Percentiles rank a stretch among this genome's conserved stretches.
Conservation (phyloP, 371 early-diverging fungal genomes). For the Gilbertella persicaria region DNA sequence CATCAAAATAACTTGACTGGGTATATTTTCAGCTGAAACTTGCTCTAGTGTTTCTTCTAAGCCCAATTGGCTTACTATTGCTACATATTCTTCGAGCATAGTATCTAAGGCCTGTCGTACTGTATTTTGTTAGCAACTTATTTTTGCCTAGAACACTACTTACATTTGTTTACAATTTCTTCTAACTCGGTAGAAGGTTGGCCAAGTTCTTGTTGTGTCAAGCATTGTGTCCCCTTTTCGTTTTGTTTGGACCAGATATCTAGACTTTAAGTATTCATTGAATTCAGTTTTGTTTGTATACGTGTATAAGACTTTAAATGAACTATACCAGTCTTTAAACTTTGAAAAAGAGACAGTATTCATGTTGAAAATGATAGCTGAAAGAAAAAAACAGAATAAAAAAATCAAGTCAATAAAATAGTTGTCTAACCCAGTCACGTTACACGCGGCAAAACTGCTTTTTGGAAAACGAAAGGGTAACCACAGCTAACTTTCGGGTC, state of each 20-base stretch:
- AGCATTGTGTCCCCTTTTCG: slow-evolving; percentile 23
- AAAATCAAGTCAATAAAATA: not conserved
- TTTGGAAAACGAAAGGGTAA: too few relatives aligned
- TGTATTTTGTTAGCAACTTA: too few relatives aligned
- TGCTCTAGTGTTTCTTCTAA: slow-evolving; percentile 7
- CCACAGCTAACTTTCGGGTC: too few relatives aligned
- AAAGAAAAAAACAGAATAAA: not conserved
- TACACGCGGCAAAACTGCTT: not conserved
- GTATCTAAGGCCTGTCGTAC: slow-evolving; percentile 19
- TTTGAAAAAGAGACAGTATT: slow-evolving; percentile 2
- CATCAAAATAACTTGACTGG: slow-evolving; percentile 11
- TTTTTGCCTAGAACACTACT: not conserved
- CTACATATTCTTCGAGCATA: slow-evolving; percentile 27
- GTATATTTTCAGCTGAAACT: slow-evolving; percentile 13
- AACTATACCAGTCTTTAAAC: slow-evolving; percentile 4
- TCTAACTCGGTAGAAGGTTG: slow-evolving; percentile 17
- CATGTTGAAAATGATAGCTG: not conserved
- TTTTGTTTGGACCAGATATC: slow-evolving; percentile 24
- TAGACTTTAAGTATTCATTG: slow-evolving; percentile 5
- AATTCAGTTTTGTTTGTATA: not conserved
- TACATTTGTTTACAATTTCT: slow-evolving; percentile 14
- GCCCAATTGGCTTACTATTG: slow-evolving; percentile 1
- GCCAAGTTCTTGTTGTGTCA: slow-evolving; percentile 13
- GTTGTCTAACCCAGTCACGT: not conserved
- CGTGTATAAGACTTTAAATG: not conserved